Base-by-base conservation (phyloP, 345 rosid species). In the Fremontodendron californicum region DNA sequence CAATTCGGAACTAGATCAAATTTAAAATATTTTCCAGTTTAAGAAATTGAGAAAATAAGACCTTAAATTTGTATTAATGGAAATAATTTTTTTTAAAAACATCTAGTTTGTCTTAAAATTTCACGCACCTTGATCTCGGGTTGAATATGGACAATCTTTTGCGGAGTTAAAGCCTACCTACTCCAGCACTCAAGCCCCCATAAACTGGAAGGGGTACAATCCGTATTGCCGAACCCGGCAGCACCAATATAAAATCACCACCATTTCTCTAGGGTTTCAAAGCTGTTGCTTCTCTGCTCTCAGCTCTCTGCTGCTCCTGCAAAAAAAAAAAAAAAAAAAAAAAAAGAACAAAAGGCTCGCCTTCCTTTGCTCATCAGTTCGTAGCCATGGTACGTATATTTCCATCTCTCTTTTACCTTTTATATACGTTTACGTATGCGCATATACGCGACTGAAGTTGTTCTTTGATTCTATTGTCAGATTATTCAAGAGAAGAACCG, bases 401-500 rank as follows among this genome's bases (percentile, higher is more conserved):
- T 61, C 1, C 25, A 4, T 33, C 19, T 6, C 40, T 62, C 21
- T 31, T 62, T 33, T 13, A 31, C 10, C n/a, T 6, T 58, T 31
- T 16, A 5, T 62, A 25, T 29, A 0, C 7, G 19, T 61, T 9
- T 9, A 8, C 12, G 1, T 54, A 21, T 23, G 21, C 5, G 27
- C 23, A 31, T 62, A 2, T 15, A 33, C 11, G 21, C 42, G 9
- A 31, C 67, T 31, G 40, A 62, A 33, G n/a, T 33, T 15, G 21
- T 62, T 62, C 35, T 46, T 25, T 70, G 12, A 1, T 46, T 2
- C 18, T 27, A 13, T 27, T 5, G 3, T 45, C 85, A 93, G 98
- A 92, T 93, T 81, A 92, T 93, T 9, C 70, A 97, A 0, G 97
- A 92, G 93, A 90, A 90, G 85, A 92, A 92, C 78, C 92, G 98